These are phyloP conservation scores for Chenopodium suecicum DNA, from an alignment of 148 eudicot genomes.

Conservation along the genomic window DNA sequence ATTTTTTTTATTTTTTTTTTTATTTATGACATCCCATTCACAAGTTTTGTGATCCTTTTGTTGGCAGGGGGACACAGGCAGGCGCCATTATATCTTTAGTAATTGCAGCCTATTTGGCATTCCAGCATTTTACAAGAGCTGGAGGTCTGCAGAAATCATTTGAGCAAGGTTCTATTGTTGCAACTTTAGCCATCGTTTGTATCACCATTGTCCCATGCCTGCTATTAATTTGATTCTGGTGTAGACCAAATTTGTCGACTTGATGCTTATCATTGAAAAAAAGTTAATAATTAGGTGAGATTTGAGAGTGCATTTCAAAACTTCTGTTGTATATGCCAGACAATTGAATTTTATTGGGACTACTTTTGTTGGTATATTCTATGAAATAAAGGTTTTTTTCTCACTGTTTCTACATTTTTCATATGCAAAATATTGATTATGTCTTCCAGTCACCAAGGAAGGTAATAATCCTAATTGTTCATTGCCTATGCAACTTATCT, in stretches of 20 bases:
- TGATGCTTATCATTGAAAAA: not conserved
- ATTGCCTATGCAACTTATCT: not conserved
- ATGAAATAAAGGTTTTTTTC: not conserved
- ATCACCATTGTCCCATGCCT: slow-evolving; percentile 51
- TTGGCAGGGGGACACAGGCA: slow-evolving; percentile 66
- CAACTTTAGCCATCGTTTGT: slow-evolving; percentile 65
- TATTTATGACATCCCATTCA: not conserved
- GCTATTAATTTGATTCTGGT: slow-evolving; percentile 46
- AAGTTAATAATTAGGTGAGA: slow-evolving; percentile 2
- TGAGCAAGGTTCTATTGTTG: slow-evolving; percentile 71
- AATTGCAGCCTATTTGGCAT: slow-evolving; percentile 74
- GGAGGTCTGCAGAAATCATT: slow-evolving; percentile 75
- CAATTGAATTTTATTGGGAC: not conserved
- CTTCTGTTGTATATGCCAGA: slow-evolving; percentile 12
- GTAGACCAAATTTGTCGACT: slow-evolving; percentile 4
- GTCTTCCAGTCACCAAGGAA: not conserved
- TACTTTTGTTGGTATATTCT: not conserved
- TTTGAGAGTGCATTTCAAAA: slow-evolving; percentile 1
- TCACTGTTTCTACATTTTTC: not conserved
- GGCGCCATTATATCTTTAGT: slow-evolving; percentile 62
- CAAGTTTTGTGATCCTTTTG: not conserved
- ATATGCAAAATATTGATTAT: not conserved
- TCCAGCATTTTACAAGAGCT: slow-evolving; percentile 69
- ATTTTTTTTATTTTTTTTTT: not conserved
- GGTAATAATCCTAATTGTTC: not conserved